phyloP scores from a whole-genome alignment of 1,284 basidiomycete species.

The Rhizoctonia solani region DNA sequence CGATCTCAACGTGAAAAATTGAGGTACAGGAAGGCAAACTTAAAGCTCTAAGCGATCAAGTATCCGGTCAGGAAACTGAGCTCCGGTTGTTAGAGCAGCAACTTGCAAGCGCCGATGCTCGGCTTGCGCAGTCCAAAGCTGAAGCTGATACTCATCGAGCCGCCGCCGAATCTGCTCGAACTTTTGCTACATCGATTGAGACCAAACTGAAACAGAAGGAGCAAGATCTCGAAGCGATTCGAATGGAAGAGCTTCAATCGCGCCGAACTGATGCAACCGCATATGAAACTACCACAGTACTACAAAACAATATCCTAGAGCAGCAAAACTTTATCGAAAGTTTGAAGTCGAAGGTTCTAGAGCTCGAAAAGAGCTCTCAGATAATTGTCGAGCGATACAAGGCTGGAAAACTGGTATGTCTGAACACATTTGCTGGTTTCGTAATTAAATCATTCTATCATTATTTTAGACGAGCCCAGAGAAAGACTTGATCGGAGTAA shows the following conservation, averaged over 20 bases:
- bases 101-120: neutral
- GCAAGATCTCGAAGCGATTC: neutral
- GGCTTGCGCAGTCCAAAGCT: neutral
- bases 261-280: neutral
- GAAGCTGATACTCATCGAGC: constrained; percentile 5
- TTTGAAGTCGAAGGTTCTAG: neutral
- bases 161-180: constrained; percentile 13
- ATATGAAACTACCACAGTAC: too few species aligned
- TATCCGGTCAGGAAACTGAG: constrained; percentile 8
- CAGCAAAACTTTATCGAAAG: too few species aligned
- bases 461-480: neutral
- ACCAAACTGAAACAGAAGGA: constrained; percentile 19
- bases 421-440: too few species aligned
- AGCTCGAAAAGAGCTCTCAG: neutral
- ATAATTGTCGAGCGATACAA: constrained; percentile 1
- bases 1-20: neutral
- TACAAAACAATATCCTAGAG: too few species aligned
- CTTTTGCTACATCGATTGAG: neutral
- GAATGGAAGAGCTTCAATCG: neutral
- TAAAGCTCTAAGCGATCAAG: neutral
- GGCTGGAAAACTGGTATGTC: constrained; percentile 9
- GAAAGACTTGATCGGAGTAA: constrained; percentile 10
- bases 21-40: neutral
- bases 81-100: constrained; percentile 8
- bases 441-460: neutral